Evolutionary conservation across 768 basidiomycete species (phyloP).

Genomic region (Leccinellum rugosiceps): DNA sequence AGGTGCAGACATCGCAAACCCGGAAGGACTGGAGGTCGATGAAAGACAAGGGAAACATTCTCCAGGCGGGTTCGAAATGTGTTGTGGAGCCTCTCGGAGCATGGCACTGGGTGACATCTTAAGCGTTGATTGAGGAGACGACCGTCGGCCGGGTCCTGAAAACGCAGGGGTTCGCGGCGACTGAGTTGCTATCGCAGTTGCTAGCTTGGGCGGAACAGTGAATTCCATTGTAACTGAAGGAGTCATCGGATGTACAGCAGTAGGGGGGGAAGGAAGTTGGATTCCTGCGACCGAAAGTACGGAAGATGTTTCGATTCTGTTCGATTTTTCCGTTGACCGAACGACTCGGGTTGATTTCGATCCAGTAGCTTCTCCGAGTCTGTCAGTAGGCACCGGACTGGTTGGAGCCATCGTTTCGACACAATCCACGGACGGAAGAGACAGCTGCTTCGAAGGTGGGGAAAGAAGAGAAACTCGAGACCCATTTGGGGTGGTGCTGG

Average conservation of each 20-base stretch:
- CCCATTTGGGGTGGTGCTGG: neutral
- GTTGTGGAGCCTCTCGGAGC: constrained; percentile 4
- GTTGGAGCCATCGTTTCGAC: constrained; percentile 10
- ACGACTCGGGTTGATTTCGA: constrained; percentile 33
- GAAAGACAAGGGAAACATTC: neutral
- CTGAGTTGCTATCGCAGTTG: constrained; percentile 22
- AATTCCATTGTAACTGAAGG: constrained; percentile 17
- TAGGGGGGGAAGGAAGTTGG: neutral
- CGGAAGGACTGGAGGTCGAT: constrained; percentile 2
- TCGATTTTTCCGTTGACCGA: constrained; percentile 22
- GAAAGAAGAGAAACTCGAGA: constrained; percentile 27
- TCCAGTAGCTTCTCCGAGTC: constrained; percentile 1
- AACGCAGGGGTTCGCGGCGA: constrained; percentile 10
- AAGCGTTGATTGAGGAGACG: constrained; percentile 18
- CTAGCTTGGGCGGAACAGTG: constrained; percentile 29
- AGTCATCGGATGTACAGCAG: constrained; percentile 7
- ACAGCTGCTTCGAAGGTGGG: constrained; percentile 22
- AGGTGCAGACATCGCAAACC: constrained; percentile 19
- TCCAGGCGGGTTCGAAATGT: neutral
- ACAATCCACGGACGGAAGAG: constrained; percentile 20
- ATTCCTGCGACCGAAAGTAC: constrained; percentile 12
- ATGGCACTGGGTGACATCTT: constrained; percentile 11
- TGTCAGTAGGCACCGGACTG: neutral
- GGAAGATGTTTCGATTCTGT: constrained; percentile 15
- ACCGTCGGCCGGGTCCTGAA: neutral